Conservation (phyloP, 352 stramenopile genomes). For the Phytophthora foliorum region DNA sequence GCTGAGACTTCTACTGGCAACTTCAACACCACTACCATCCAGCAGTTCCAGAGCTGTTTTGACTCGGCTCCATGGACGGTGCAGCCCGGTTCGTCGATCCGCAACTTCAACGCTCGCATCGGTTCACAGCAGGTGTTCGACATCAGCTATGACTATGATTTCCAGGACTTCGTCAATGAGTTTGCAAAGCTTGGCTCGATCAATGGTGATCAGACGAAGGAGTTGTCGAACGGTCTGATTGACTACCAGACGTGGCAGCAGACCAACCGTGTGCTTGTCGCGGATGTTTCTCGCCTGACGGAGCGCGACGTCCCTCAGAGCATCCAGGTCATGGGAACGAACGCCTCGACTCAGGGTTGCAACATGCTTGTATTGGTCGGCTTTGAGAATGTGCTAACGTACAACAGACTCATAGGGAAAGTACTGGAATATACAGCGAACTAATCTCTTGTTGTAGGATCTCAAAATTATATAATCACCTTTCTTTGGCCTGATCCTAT, state of each 20-base stretch:
- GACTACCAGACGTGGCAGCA: background rate
- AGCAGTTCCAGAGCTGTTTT: background rate
- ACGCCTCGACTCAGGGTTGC: constrained; percentile 18
- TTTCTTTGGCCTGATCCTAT: background rate
- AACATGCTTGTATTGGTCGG: constrained; percentile 26
- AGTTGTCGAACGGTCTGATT: background rate
- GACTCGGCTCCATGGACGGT: background rate
- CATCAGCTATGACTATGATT: background rate
- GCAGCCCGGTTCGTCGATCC: background rate
- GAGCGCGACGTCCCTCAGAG: constrained; percentile 22
- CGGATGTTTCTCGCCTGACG: background rate
- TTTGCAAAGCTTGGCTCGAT: background rate
- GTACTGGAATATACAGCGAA: background rate
- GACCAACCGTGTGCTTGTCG: background rate
- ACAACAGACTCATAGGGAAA: background rate
- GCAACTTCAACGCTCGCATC: background rate
- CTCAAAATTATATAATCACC: background rate
- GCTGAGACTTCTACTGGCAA: background rate
- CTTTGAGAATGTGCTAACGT: background rate
- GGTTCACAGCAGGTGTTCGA: background rate
- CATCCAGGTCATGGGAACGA: constrained; percentile 25
- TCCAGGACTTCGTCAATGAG: background rate
- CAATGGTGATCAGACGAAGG: background rate
- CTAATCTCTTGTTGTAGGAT: background rate
- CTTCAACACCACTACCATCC: background rate